Conservation (phyloP, 192 early-diverging fungal genomes). For the Coemansia guatemalensis region DNA sequence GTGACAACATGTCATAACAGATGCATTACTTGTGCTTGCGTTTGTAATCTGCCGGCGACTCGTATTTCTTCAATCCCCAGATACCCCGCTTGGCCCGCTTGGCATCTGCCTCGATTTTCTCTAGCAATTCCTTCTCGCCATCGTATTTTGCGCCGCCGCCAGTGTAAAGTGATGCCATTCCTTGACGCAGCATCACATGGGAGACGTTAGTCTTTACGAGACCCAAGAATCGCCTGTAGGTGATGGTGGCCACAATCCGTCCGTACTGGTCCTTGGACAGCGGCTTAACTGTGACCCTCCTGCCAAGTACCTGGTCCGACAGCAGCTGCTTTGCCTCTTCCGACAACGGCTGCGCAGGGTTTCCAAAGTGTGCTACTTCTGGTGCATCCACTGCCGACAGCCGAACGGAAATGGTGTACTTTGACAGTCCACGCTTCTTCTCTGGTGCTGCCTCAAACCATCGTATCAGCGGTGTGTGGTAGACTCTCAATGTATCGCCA, state of each 20-base stretch:
- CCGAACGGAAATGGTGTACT: conserved; percentile 40
- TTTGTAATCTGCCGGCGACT: conserved; percentile 48
- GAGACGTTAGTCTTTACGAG: conserved; percentile 32
- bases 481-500: conserved; percentile 43
- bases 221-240: conserved; percentile 20
- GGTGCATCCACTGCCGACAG: conserved; percentile 49
- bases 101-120: conserved; percentile 28
- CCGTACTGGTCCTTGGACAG: conserved; percentile 53
- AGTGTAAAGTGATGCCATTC: conserved; percentile 37
- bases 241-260: conserved; percentile 37
- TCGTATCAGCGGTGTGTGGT: conserved; percentile 37
- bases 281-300: conserved; percentile 31
- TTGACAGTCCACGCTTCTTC: conserved; percentile 31
- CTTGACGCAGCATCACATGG: conserved; percentile 39
- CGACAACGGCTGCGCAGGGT: conserved; percentile 49
- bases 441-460: conserved; percentile 33
- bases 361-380: conserved; percentile 52
- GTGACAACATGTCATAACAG: no score
- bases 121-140: conserved; percentile 35
- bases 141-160: conserved; percentile 50
- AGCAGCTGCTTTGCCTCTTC: conserved; percentile 42
- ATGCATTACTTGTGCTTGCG: neutral
- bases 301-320: conserved; percentile 27
- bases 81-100: conserved; percentile 32
- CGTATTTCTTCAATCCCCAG: conserved; percentile 43